Conservation (phyloP, 169 alveolate genomes). For the Theileria annulata region DNA sequence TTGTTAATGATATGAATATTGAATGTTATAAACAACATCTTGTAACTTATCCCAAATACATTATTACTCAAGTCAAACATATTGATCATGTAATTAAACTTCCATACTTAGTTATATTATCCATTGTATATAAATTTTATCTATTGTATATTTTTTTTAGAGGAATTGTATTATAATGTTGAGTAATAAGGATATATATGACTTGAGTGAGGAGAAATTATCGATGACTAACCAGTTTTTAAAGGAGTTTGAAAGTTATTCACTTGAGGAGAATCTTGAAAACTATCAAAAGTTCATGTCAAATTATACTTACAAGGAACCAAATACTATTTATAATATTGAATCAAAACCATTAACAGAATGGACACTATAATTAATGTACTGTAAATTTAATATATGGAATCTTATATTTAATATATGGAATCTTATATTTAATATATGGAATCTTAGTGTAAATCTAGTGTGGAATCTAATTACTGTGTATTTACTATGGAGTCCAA, state of each 20-base stretch:
- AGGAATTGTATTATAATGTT: neutral
- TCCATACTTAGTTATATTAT: no score
- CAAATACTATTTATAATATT: no score
- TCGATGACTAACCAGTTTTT: neutral
- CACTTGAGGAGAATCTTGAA: neutral
- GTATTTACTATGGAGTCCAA: no score
- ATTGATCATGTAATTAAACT: neutral
- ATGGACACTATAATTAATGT: no score
- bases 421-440: no score
- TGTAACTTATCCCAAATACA: neutral
- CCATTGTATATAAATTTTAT: no score
- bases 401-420: no score
- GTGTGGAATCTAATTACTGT: no score
- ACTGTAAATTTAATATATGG: no score
- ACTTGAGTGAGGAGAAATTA: neutral
- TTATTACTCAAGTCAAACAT: conserved; percentile 33
- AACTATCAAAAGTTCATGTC: neutral
- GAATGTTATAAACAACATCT: conserved; percentile 44
- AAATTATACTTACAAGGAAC: neutral
- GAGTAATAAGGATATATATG: conserved; percentile 4
- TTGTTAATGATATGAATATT: conserved; percentile 35
- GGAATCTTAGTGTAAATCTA: neutral
- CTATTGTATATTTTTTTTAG: no score
- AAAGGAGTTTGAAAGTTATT: neutral
- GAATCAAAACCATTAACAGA: neutral